Base-by-base conservation (phyloP, 345 rosid species). In the Brassica rapa region DNA sequence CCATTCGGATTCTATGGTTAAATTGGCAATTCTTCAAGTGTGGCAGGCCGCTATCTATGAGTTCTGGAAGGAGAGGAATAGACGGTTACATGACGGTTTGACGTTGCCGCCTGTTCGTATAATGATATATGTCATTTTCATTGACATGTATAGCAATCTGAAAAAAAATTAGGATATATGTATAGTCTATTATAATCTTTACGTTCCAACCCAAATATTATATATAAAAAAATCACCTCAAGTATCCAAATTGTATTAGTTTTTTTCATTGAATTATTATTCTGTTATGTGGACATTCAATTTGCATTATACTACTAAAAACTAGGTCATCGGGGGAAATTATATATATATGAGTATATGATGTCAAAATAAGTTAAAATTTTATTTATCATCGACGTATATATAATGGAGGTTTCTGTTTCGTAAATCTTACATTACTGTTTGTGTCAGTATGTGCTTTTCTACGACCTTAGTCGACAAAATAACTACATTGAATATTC, bases 101-200 rank as follows among this genome's bases (percentile, higher is more conserved):
- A 19, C 21, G 21, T 19, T 19, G 21, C 21, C 21, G 21, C 21
- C 21, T 19, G 21, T 19, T 19, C 21, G 21, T 19, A 19, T 19
- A 19, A 19, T 19, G 21, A 19, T 19, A 19, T 19, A 19, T 19
- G 21, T 19, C 21, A 19, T 19, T 19, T 19, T 19, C 21, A 19
- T 19, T 19, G 21, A 19, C 21, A 19, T 19, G 24, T 56, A 21
- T 56, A 56, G 39, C n/a, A 46, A 7, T 59, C 15, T 39, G 60
- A 57, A 35, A 57, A 57, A 8, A n/a, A 4, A 65, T 53, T 66
- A 24, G 71, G 78, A 39, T 56, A 37, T 37, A 75, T 37, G 57
- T 56, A n/a, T 39, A 15, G 21, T 75, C 41, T 8, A 14, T 30
- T 68, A 46, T 27, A 46, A 46, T 68, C 51, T 68, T 41, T 41